Evolutionary conservation across 2,329 filamentous ascomycete genomes (phyloP).

Genomic region (Sclerotinia sclerotiorum): DNA sequence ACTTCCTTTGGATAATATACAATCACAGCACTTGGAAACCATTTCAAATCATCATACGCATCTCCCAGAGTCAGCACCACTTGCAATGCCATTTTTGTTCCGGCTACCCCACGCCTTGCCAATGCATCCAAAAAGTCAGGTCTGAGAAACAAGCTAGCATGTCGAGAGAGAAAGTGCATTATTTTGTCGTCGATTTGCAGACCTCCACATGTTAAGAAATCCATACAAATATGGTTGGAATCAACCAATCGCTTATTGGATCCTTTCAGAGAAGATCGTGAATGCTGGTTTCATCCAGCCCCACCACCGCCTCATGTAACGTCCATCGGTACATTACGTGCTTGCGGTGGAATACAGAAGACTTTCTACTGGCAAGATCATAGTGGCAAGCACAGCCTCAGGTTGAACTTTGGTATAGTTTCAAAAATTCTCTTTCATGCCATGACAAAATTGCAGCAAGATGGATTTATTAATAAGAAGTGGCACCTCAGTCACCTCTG

Average conservation of each 20-base stretch:
- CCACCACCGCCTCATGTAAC: constrained; percentile 29
- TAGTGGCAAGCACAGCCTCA: constrained; percentile 24
- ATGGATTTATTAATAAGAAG: constrained; percentile 35
- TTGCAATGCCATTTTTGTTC: not conserved
- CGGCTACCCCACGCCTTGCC: not conserved
- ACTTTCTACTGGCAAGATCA: constrained; percentile 29
- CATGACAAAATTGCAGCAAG: constrained; percentile 34
- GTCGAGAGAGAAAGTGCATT: constrained; percentile 20
- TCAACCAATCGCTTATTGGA: constrained; percentile 29
- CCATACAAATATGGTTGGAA: constrained; percentile 30
- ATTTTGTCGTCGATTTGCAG: constrained; percentile 25
- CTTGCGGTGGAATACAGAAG: constrained; percentile 25
- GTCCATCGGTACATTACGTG: constrained; percentile 20
- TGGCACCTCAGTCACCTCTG: constrained; percentile 41
- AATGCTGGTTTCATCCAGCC: constrained; percentile 35
- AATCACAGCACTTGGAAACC: not conserved
- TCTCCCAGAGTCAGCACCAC: not conserved
- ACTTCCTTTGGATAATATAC: not conserved
- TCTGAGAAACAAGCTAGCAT: not conserved
- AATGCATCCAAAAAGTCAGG: not conserved
- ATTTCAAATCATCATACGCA: not conserved
- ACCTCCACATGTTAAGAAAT: constrained; percentile 25
- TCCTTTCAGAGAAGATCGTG: constrained; percentile 27
- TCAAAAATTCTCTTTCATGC: constrained; percentile 30
- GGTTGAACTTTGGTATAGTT: constrained; percentile 36